These are phyloP conservation scores for Cystofilobasidium ferigula DNA, from an alignment of 768 basidiomycete genomes.

Conservation along the genomic window DNA sequence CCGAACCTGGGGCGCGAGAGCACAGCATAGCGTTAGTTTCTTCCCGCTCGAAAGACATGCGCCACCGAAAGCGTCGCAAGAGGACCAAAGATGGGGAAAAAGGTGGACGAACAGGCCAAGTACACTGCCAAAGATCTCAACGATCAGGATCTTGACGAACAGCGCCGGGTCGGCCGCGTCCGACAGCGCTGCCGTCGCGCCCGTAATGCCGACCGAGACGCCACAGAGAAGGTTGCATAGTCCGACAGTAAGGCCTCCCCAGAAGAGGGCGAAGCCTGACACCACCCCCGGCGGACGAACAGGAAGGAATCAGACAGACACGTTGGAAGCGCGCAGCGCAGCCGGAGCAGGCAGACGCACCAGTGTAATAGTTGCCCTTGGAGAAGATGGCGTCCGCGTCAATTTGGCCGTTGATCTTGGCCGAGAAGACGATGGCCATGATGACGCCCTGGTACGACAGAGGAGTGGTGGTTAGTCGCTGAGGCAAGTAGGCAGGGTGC, in stretches of 20 bases:
- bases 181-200: slow-evolving; percentile 84
- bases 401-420: slow-evolving; percentile 49
- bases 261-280: slow-evolving; percentile 82
- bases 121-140: slow-evolving; percentile 57
- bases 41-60: no score
- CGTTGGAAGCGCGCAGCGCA: slow-evolving; percentile 2
- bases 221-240: slow-evolving; percentile 91
- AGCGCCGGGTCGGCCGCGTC: slow-evolving; percentile 90
- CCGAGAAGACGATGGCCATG: slow-evolving; percentile 89
- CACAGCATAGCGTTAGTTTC: not conserved
- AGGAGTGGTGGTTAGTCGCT: not conserved
- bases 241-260: slow-evolving; percentile 91
- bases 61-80: no score
- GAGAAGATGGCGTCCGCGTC: slow-evolving; percentile 65
- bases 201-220: slow-evolving; percentile 84
- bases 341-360: slow-evolving; percentile 37
- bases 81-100: not conserved
- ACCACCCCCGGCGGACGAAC: not conserved
- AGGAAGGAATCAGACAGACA: not conserved
- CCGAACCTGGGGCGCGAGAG: not conserved
- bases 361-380: slow-evolving; percentile 81
- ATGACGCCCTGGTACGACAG: slow-evolving; percentile 42
- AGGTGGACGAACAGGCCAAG: slow-evolving; percentile 69
- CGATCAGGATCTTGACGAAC: slow-evolving; percentile 92
- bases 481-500: not conserved